Evolutionary conservation across 805 yeast genomes (phyloP), one percentile per base, ranked within the genome.

Genomic region (Metschnikowia similis): DNA sequence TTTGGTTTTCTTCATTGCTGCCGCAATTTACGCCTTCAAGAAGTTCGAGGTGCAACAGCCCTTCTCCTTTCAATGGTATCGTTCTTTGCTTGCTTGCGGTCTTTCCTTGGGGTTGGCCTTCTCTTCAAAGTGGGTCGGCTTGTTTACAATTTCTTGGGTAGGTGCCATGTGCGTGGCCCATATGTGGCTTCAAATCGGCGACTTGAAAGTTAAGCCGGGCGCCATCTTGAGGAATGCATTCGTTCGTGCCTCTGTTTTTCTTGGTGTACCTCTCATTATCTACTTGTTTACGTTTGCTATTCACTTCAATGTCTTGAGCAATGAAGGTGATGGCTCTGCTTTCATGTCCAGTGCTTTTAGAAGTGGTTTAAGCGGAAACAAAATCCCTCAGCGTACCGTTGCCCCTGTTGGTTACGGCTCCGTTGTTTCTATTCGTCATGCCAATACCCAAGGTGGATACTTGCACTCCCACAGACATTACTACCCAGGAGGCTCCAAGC

Each of bases 111-210:
- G 94, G 47, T 71, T 86, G 50, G 86, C 94, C 4, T 69, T 83
- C 17, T 79, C 87, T 26, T 81, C 91, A 31, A 87, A 87, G 67
- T 87, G 94, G 94, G 94, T 87, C 41, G 95, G 95, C 54, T 69
- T 87, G 36, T 87, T 87, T 70, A 87, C 95, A 16, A 64, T 87
- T 50, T 85, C 85, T 3, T 87, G 92, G 92, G 77, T 83, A 52
- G 95, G 94, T 47, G 47, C 76, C 2, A 65, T 78, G 50, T 84
- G 86, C 61, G 64, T 78, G 14, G 71, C 77, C 64, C 85, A 83
- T 59, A 60, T 87, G 55, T 85, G 91, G 91, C 77, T 85, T 56
- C 64, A 81, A 51, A 64, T 85, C 59, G 94, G 94, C 63, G 94
- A 87, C 70, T 72, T 87, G 60, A 62, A 76, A 4, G 75, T 82